These are phyloP conservation scores for Wallemia ichthyophaga DNA, from an alignment of 1,284 basidiomycete species.

Conservation along the genomic window DNA sequence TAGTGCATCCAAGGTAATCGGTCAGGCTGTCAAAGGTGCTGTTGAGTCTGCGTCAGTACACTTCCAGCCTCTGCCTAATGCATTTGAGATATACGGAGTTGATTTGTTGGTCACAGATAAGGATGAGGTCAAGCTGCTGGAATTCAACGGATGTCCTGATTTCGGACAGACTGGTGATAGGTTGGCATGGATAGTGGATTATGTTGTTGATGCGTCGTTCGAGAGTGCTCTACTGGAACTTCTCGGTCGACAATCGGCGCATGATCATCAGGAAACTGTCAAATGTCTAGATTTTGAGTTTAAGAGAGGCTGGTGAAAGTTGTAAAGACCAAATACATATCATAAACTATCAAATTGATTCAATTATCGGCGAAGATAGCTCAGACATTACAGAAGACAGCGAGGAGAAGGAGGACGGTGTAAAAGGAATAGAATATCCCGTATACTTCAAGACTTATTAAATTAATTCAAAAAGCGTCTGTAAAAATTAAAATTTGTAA, in stretches of 20 bases:
- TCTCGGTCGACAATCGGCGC: not conserved
- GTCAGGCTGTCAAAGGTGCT: constrained; percentile 59
- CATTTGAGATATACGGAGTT: constrained; percentile 79
- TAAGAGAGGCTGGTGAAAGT: not conserved
- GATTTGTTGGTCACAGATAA: constrained; percentile 45
- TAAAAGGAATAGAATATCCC: too few species aligned
- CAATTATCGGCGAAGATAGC: too few species aligned
- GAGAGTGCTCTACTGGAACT: not conserved
- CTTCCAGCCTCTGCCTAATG: constrained; percentile 70
- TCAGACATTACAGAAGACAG: too few species aligned
- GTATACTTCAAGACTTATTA: too few species aligned
- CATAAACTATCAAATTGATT: too few species aligned
- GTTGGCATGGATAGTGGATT: constrained; percentile 43
- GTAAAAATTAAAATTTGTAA: not conserved
- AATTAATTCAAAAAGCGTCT: not conserved
- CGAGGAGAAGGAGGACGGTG: too few species aligned
- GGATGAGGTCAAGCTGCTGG: constrained; percentile 46
- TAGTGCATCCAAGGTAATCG: constrained; percentile 35
- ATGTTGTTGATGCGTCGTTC: constrained; percentile 32
- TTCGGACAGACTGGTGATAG: constrained; percentile 75
- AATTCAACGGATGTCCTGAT: constrained; percentile 84
- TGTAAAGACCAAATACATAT: too few species aligned
- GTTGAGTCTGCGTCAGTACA: constrained; percentile 44
- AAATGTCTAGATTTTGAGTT: not conserved
- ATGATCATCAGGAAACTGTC: not conserved